Percentiles rank a stretch among this genome's conserved stretches.
Conservation (phyloP, 352 stramenopile species). For the Pythium periplocum region DNA sequence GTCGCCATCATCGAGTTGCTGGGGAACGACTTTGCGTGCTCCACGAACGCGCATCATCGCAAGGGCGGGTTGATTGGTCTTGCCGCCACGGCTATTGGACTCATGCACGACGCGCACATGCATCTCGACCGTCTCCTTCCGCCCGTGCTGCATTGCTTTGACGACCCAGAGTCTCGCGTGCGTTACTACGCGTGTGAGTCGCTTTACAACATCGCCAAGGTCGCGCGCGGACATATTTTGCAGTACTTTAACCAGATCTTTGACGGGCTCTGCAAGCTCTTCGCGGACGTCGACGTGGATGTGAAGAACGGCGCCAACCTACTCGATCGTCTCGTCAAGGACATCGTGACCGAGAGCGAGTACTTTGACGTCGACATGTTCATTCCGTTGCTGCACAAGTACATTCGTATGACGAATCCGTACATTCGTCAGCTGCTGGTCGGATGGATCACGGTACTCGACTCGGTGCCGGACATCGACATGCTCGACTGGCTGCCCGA, state of each 20-base stretch:
- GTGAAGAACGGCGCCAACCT: constrained; percentile 97
- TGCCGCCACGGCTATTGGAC: constrained; percentile 95
- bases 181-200: constrained; percentile 99
- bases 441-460: constrained; percentile 98
- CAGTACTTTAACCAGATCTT: constrained; percentile 99
- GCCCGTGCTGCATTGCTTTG: constrained; percentile 98
- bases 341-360: constrained; percentile 98
- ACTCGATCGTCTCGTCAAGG: constrained; percentile 93
- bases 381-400: constrained; percentile 98
- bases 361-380: constrained; percentile 99
- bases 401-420: constrained; percentile 98
- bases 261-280: constrained; percentile 94
- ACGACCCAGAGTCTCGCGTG: constrained; percentile 97
- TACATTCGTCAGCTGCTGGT: constrained; percentile 98
- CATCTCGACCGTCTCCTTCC: constrained; percentile 94
- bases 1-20: constrained; percentile 95
- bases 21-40: constrained; percentile 97
- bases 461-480: constrained; percentile 98
- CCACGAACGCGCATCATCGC: constrained; percentile 97
- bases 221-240: constrained; percentile 92
- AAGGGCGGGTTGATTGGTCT: constrained; percentile 99
- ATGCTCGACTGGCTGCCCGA: constrained; percentile 98
- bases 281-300: constrained; percentile 98
- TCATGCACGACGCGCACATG: constrained; percentile 91
- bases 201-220: constrained; percentile 99